Base-by-base conservation (phyloP, 192 early-diverging fungal genomes). In the Dissophora ornata region DNA sequence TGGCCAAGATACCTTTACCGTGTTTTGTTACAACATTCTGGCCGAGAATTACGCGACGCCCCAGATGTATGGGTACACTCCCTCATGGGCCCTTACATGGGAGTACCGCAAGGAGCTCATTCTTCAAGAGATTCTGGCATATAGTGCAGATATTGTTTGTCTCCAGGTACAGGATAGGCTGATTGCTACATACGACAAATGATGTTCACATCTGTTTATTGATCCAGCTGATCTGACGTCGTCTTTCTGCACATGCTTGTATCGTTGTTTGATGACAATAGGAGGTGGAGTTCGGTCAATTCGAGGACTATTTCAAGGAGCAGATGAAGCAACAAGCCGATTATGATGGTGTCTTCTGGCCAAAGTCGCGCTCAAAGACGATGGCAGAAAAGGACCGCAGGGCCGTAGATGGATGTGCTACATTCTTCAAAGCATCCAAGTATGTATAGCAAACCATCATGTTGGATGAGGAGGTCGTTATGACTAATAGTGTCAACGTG, bases 351-450 rank as follows among this genome's bases (percentile, higher is more conserved):
- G 89, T 95, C 10, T 97, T 96, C 71, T 97, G 85, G 86, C 94
- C 94, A 69, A 99, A 99, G 80, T 95, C 96, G 50, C 86, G 97
- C 36, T 92, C 95, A 33, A 88, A 94, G 63, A 97, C 95, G 4
- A 99, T 99, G 96, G 78, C 83, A 53, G 96, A 97, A 65, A 90
- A 88, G 63, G 95, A 97, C 64, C 89, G 91, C 49, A 81, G 89
- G 55, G 74, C 79, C 28, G 97, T 99, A 2, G 97, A 99, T 79
- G 97, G 97, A 8, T 99, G 97, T 80, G 97, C 95, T 16, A 97
- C 90, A 2, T 97, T 99, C 73, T 99, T 88, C 84, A 94, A 93
- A 66, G 53, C 87, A 57, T 83, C 86, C 50, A 97, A 94, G 91
- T 94, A 87, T 45, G 86, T 56, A 22, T 50, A 41, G 32, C 13